phyloP scores from a whole-genome alignment of 2,329 filamentous ascomycete genomes.

The Trichoderma atroviride region DNA sequence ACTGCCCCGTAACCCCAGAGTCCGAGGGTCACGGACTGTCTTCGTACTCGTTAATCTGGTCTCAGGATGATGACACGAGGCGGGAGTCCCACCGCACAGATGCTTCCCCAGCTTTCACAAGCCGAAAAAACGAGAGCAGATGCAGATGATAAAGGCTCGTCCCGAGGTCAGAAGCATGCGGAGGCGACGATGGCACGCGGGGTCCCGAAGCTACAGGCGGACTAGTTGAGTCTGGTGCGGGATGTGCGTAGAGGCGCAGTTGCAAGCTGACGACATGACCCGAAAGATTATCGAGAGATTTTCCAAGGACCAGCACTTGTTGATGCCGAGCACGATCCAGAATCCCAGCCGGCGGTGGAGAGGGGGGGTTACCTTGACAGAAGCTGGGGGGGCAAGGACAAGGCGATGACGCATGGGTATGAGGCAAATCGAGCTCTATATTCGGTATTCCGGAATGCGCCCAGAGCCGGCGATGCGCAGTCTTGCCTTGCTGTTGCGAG shows the following conservation, averaged over 20 bases:
- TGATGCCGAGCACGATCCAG: constrained; percentile 14
- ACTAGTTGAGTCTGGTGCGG: neutral
- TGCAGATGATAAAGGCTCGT: constrained; percentile 25
- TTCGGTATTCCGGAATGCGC: constrained; percentile 1
- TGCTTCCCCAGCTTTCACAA: constrained; percentile 28
- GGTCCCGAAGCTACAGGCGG: constrained; percentile 9
- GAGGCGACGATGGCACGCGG: constrained; percentile 6
- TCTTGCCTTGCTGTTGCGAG: neutral
- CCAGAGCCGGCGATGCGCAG: neutral
- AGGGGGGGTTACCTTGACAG: constrained; percentile 4
- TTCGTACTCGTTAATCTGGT: constrained; percentile 20
- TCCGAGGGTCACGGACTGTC: constrained; percentile 15
- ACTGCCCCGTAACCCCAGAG: neutral
- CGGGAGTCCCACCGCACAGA: constrained; percentile 6
- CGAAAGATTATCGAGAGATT: neutral
- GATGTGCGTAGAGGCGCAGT: neutral
- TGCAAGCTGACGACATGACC: constrained; percentile 10
- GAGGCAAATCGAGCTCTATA: neutral
- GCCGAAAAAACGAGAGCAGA: constrained; percentile 20
- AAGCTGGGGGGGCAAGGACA: neutral
- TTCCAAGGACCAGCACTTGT: neutral
- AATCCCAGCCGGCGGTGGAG: neutral
- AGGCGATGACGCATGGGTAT: constrained; percentile 23
- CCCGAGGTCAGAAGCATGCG: constrained; percentile 25
- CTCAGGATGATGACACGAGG: neutral